Percentiles rank a stretch among this genome's conserved stretches.
Evolutionary conservation across 257 asterid genomes (phyloP).

Genomic region (Forsythia suspensa): DNA sequence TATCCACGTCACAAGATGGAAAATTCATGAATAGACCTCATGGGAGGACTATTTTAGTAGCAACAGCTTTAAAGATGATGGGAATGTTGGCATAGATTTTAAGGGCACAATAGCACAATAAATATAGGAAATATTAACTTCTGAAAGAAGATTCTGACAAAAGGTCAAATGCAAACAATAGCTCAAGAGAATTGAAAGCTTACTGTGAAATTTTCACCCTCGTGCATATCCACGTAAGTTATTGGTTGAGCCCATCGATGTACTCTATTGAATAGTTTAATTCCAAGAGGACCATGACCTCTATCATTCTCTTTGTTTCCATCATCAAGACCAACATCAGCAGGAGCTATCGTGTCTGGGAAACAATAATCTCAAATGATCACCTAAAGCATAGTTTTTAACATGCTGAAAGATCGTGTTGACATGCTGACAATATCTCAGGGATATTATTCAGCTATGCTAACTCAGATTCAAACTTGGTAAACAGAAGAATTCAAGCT

Average conservation of each 20-base stretch:
- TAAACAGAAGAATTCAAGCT: constrained; percentile 1
- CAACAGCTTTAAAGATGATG: constrained; percentile 11
- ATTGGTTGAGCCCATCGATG: constrained; percentile 92
- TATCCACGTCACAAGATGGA: not conserved
- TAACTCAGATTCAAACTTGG: not conserved
- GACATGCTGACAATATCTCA: not conserved
- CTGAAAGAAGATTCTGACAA: not conserved
- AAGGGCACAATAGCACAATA: not conserved
- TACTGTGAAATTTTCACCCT: constrained; percentile 75
- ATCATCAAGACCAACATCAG: constrained; percentile 82
- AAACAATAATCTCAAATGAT: constrained; percentile 19
- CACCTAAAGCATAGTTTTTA: not conserved
- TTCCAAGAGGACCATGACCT: constrained; percentile 86
- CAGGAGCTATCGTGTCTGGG: constrained; percentile 68
- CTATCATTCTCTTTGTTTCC: constrained; percentile 70
- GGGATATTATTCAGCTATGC: constrained; percentile 9
- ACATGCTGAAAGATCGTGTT: not conserved
- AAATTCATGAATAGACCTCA: not conserved
- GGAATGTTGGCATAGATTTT: constrained; percentile 1
- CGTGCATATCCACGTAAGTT: constrained; percentile 80
- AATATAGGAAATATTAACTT: not conserved
- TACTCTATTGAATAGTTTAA: constrained; percentile 62
- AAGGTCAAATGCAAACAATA: constrained; percentile 3
- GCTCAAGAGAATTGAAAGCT: constrained; percentile 21
- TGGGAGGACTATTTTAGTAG: not conserved